Evolutionary conservation across 306 rosid species (phyloP).

Genomic region (Canavalia ensiformis): DNA sequence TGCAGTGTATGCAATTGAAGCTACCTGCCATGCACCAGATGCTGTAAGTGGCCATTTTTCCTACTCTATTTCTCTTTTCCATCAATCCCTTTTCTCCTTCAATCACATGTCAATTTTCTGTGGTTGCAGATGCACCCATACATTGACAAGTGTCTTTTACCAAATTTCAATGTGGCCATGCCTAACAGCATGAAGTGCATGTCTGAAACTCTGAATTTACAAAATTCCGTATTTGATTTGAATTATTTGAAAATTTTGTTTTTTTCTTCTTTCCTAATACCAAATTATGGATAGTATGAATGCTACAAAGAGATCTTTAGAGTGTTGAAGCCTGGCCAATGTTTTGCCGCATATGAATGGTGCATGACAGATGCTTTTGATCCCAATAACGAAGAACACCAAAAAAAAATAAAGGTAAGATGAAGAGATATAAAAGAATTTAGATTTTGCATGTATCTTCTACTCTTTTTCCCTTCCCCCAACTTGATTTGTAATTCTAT

Average conservation of each 20-base stretch:
- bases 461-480: slow-evolving; percentile 19
- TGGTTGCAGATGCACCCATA: background rate
- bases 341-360: slow-evolving; percentile 93
- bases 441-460: background rate
- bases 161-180: slow-evolving; percentile 13
- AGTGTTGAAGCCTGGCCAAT: slow-evolving; percentile 85
- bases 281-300: slow-evolving; percentile 58
- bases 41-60: slow-evolving; percentile 64
- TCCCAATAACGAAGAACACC: slow-evolving; percentile 71
- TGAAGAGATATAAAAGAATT: slow-evolving; percentile 2
- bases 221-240: background rate
- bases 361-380: slow-evolving; percentile 86
- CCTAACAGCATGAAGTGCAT: slow-evolving; percentile 9
- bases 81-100: background rate
- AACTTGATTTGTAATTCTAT: slow-evolving; percentile 28
- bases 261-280: background rate
- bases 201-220: background rate
- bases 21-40: slow-evolving; percentile 99
- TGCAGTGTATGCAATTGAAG: slow-evolving; percentile 96
- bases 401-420: slow-evolving; percentile 76
- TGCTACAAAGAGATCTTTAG: slow-evolving; percentile 87
- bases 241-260: slow-evolving; percentile 27
- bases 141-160: background rate
- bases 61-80: background rate
- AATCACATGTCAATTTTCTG: background rate